phyloP scores from a whole-genome alignment of 192 early-diverging fungal genomes.

The Mortierella claussenii region DNA sequence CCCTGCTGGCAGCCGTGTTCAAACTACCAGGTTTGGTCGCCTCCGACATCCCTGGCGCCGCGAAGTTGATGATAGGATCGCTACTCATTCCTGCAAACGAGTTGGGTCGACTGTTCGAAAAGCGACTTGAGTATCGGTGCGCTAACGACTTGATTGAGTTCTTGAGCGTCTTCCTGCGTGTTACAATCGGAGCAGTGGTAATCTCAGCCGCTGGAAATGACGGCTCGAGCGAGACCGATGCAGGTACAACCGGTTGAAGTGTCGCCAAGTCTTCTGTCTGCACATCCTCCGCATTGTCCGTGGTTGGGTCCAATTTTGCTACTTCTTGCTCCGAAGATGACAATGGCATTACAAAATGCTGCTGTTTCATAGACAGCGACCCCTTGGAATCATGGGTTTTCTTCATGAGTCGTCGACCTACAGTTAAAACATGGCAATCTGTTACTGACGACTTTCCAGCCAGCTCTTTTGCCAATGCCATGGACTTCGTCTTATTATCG shows the following conservation, averaged over 20 bases:
- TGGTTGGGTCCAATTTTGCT: too few relatives aligned
- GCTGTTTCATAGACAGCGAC: too few relatives aligned
- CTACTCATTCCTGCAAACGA: constrained; percentile 41
- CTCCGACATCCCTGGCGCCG: too few relatives aligned
- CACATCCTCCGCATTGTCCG: not conserved
- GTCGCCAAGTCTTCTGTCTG: not conserved
- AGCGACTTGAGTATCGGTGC: constrained; percentile 33
- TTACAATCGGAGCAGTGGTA: not conserved
- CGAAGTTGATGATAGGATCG: constrained; percentile 16
- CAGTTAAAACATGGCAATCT: too few relatives aligned
- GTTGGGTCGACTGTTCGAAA: constrained; percentile 22
- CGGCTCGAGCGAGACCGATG: too few relatives aligned
- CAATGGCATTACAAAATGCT: too few relatives aligned
- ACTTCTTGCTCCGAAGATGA: too few relatives aligned
- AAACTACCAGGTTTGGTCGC: not conserved
- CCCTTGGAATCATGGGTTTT: too few relatives aligned
- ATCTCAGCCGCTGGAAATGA: too few relatives aligned
- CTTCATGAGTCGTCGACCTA: too few relatives aligned
- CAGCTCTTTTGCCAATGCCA: not conserved
- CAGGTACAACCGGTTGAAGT: not conserved
- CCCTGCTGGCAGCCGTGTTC: not conserved
- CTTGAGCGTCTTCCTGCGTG: constrained; percentile 31
- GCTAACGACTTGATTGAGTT: constrained; percentile 37
- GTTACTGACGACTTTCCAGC: too few relatives aligned
- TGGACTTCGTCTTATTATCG: not conserved